Conservation (phyloP, 2,329 filamentous ascomycete genomes). For the Furcasterigmium sp. region DNA sequence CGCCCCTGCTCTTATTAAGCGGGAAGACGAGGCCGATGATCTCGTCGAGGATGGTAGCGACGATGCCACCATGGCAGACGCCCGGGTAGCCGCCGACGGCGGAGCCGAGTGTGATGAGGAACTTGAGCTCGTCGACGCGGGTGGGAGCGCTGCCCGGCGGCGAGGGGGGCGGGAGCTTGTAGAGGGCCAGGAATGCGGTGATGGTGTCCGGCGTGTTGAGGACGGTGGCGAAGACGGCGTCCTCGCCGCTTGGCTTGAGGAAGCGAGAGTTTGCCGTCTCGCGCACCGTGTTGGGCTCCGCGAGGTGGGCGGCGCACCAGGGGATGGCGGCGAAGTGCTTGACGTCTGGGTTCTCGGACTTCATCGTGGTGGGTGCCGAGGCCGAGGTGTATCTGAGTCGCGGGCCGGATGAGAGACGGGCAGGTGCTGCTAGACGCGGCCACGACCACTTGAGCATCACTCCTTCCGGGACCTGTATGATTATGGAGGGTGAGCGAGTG, state of each 20-base stretch:
- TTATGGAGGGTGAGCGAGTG: no score
- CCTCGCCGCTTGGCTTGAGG: slow-evolving; percentile 15
- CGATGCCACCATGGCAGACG: slow-evolving; percentile 31
- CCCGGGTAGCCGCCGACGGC: slow-evolving; percentile 25
- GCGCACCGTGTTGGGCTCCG: slow-evolving; percentile 18
- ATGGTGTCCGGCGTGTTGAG: slow-evolving; percentile 23
- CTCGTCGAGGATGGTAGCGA: slow-evolving; percentile 31
- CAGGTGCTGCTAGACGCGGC: no score
- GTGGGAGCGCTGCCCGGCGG: slow-evolving; percentile 9
- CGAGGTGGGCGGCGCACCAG: slow-evolving; percentile 29
- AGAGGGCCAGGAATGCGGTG: slow-evolving; percentile 27
- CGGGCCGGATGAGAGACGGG: background rate
- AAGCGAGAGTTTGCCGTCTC: slow-evolving; percentile 27
- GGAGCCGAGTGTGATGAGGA: slow-evolving; percentile 25
- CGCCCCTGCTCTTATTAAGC: slow-evolving; percentile 25
- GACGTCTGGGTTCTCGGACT: slow-evolving; percentile 6
- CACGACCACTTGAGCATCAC: no score
- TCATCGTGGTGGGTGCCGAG: slow-evolving; percentile 3
- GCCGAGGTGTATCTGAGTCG: no score
- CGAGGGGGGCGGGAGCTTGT: slow-evolving; percentile 14
- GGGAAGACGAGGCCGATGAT: slow-evolving; percentile 28
- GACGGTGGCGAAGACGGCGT: slow-evolving; percentile 28
- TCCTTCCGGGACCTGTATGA: no score
- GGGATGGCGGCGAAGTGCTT: slow-evolving; percentile 28
- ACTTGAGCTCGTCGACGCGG: slow-evolving; percentile 21